A percentile compares a stretch with the other conserved stretches of the same genome.
Conservation (phyloP, 2,329 filamentous ascomycete genomes). For the Neofusicoccum parvum region DNA sequence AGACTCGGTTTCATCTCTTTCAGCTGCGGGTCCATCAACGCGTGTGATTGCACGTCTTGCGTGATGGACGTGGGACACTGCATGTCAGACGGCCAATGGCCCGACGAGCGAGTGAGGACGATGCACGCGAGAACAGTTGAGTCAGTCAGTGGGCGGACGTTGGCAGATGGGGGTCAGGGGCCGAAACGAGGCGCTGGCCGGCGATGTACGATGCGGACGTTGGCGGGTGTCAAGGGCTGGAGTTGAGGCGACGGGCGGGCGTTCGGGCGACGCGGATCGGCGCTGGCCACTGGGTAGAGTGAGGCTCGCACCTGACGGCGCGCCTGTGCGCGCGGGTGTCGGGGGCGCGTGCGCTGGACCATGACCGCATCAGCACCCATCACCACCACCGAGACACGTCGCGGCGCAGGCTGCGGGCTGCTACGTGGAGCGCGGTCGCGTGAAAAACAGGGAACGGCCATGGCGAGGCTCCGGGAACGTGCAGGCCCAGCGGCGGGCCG, state of each 20-base stretch:
- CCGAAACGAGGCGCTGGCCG: too few relatives aligned
- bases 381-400: constrained; percentile 12
- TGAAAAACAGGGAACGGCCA: constrained; percentile 17
- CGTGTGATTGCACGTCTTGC: too few relatives aligned
- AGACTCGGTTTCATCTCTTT: neutral
- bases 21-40: neutral
- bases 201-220: too few relatives aligned
- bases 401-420: neutral
- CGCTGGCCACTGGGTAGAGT: neutral
- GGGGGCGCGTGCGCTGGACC: neutral
- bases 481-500: constrained; percentile 4
- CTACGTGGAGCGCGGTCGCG: constrained; percentile 9
- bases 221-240: neutral
- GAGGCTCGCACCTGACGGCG: neutral
- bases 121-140: too few relatives aligned
- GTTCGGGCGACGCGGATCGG: too few relatives aligned
- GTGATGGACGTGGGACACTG: too few relatives aligned
- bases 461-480: constrained; percentile 1
- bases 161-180: too few relatives aligned
- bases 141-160: too few relatives aligned
- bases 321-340: neutral
- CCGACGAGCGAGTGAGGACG: too few relatives aligned
- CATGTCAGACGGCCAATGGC: too few relatives aligned
- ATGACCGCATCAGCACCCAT: neutral
- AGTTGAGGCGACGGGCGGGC: too few relatives aligned